Evolutionary conservation across 2,329 filamentous ascomycete genomes (phyloP).

Genomic region (Leptographium procerum): DNA sequence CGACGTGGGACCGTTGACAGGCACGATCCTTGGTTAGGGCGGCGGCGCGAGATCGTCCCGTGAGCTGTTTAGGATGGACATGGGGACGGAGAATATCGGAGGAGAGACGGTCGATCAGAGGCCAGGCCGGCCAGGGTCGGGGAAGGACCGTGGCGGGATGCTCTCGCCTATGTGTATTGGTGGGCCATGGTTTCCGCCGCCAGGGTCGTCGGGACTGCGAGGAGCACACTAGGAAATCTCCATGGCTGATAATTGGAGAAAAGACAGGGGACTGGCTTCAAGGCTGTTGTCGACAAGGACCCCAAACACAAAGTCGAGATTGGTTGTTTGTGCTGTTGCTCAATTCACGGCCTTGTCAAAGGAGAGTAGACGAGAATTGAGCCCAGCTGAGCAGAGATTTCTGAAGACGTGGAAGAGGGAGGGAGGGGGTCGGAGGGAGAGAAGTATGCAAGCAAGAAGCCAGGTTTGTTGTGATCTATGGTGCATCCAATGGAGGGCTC

Average conservation of each 20-base stretch:
- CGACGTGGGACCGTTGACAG: conserved; percentile 16
- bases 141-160: conserved; percentile 7
- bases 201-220: conserved; percentile 1
- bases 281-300: not conserved
- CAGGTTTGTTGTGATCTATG: not conserved
- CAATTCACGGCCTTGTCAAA: not conserved
- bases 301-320: not conserved
- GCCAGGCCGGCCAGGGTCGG: conserved; percentile 3
- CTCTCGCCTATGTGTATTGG: conserved; percentile 15
- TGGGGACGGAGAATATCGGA: conserved; percentile 20
- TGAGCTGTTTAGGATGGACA: conserved; percentile 24
- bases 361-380: not conserved
- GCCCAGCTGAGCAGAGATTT: conserved; percentile 1
- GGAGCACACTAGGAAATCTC: conserved; percentile 11
- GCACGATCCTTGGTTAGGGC: conserved; percentile 22
- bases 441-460: not conserved
- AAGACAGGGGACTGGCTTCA: not conserved
- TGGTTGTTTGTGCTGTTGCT: not conserved
- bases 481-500: not conserved
- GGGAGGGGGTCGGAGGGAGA: not conserved
- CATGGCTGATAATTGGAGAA: conserved; percentile 7
- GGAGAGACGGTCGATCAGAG: conserved; percentile 18
- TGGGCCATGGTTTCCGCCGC: conserved; percentile 9
- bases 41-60: conserved; percentile 23
- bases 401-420: not conserved